A percentile compares a stretch with the other conserved stretches of the same genome.
Evolutionary conservation across 495 filamentous ascomycete genomes (phyloP).

Genomic region (Glonium stellatum): DNA sequence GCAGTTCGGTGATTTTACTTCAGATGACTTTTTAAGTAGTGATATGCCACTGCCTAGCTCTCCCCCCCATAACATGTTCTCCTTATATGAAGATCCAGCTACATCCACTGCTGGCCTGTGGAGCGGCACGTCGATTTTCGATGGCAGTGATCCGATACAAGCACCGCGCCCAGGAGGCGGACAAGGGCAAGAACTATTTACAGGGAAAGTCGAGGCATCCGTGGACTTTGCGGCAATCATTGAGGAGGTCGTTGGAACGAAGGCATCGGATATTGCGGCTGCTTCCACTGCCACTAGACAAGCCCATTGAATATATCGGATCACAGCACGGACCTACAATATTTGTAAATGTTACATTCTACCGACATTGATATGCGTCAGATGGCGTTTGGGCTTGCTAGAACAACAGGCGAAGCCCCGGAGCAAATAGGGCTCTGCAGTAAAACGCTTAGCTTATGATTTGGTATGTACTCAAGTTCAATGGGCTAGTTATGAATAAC

Average conservation of each 20-base stretch:
- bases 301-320: too few relatives aligned
- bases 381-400: too few relatives aligned
- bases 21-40: constrained; percentile 40
- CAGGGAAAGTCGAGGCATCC: constrained; percentile 4
- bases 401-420: too few relatives aligned
- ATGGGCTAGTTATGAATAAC: too few relatives aligned
- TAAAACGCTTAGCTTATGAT: too few relatives aligned
- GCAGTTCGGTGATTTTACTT: constrained; percentile 17
- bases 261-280: neutral
- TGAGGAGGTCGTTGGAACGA: constrained; percentile 12
- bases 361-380: too few relatives aligned
- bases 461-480: too few relatives aligned
- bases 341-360: too few relatives aligned
- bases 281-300: neutral
- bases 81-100: constrained; percentile 29
- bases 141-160: constrained; percentile 11
- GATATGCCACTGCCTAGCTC: constrained; percentile 49
- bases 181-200: neutral
- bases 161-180: neutral
- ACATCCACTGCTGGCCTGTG: constrained; percentile 25
- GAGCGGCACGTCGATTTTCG: constrained; percentile 24
- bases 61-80: constrained; percentile 38
- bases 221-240: constrained; percentile 22
- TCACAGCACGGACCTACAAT: too few relatives aligned
- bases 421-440: too few relatives aligned